Evolutionary conservation across 2,329 filamentous ascomycete genomes (phyloP), one percentile per base, ranked within the genome.

Genomic region (Lachnellula arida): DNA sequence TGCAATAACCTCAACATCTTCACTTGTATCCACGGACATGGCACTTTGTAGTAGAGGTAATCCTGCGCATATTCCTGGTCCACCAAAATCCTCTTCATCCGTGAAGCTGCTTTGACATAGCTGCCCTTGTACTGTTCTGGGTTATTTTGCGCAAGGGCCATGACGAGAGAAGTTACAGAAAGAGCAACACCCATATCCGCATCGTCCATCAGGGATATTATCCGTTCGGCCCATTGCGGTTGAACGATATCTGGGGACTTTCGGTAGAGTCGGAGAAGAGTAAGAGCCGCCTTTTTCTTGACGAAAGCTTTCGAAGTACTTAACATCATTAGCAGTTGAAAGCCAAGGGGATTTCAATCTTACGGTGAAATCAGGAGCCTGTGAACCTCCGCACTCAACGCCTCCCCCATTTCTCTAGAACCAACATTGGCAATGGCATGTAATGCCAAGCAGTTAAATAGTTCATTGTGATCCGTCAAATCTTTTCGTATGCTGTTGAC

Each of bases 11-110:
- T 85, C 63, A 99, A 75, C 17, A 99, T 80, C 75, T 99, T 99
- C 68, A 97, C 89, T 74, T 97, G 92, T 56, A 99, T 86, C 94
- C 94, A 99, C 2, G 94, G 94, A 70, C 94, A 99, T 1, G 94
- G 94, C n/a, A 99, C 94, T 69, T 97, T 97, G 79, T 99, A 99
- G 76, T 99, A 99, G 25, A 97, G 82, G 70, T 99, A 99, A 70
- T 97, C 94, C 54, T 85, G 82, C 0, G 90, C 84, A 67, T 90
- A 94, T 65, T 99, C 93, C 61, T 88, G 87, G 64, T 97, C 93
- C 25, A 97, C 86, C 15, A 97, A 80, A 63, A 97, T 89, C 63
- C 89, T 87, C 76, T 96, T 96, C 66, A 99, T 73, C 55, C 91
- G 81, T 59, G 90, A 88, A 0, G 93, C 93, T 34, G 93, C 93